These are phyloP conservation scores for Polysphondylium violaceum DNA, from an alignment of 78 protist species.

Conservation along the genomic window DNA sequence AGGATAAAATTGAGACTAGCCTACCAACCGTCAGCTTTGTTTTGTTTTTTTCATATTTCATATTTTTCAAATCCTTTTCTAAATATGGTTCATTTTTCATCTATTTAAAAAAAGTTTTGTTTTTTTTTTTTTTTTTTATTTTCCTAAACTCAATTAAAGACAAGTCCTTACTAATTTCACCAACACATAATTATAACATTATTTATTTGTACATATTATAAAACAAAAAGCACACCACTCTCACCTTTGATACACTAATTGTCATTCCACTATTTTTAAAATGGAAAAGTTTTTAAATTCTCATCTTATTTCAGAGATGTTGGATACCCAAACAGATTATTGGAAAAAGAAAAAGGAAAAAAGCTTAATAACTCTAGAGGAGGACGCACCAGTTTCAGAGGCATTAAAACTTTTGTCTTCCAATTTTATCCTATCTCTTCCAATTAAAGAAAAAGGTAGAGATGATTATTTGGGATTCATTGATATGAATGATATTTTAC, in stretches of 20 bases:
- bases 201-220: no score
- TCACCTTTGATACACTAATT: not conserved
- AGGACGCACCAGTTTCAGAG: not conserved
- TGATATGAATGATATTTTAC: conserved; percentile 58
- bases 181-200: not conserved
- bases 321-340: conserved; percentile 2
- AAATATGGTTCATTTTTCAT: no score
- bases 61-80: no score
- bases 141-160: not conserved
- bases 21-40: no score
- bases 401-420: conserved; percentile 21
- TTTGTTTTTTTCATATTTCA: no score
- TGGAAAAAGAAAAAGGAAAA: conserved; percentile 21
- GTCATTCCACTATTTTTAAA: not conserved
- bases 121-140: no score
- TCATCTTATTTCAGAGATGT: not conserved
- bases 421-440: conserved; percentile 37
- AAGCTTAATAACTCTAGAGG: not conserved
- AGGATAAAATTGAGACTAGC: no score
- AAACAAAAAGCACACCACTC: not conserved
- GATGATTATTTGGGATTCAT: conserved; percentile 56
- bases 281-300: not conserved
- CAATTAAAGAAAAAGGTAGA: conserved; percentile 25
- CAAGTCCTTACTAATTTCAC: not conserved
- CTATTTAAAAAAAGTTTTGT: no score